Base-by-base conservation (phyloP, 345 rosid genomes). In the Noccaea caerulescens region DNA sequence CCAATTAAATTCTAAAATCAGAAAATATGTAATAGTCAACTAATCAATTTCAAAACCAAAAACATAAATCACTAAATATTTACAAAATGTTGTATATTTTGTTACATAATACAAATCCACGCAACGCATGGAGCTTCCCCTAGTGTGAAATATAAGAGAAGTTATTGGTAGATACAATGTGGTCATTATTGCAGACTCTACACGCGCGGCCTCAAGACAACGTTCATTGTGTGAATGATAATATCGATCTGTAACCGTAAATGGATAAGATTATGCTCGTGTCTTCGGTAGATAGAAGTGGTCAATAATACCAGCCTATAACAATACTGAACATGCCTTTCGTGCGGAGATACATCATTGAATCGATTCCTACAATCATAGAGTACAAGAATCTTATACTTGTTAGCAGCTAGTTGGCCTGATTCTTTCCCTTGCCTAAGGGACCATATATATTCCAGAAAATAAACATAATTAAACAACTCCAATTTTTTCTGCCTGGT, bases 381-480 rank as follows among this genome's bases (percentile, higher is more conserved):
- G 23, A 32, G 5, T 43, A 18, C 23, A 55, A 16, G 52, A 67
- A 42, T 66, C n/a, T 10, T 53, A 10, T 30, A 43, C 3, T 27
- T 9, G 27, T 39, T 66, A 27, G 39, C 60, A 66, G 13, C 41
- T 39, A 66, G 2, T 53, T 54, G 30, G 32, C n/a, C 1, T 59
- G 34, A 66, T 51, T 51, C 58, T 18, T 37, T 12, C 38, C 47
- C 39, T 39, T 25, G 25, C 50, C 16, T 25, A 38, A 51, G 39
- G 59, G 59, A 50, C 70, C 50, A 39, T 52, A 52, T 25, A 42
- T 65, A 38, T 65, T 65, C 58, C 4, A 46, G 4, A 63, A 32
- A n/a, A 10, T 32, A 45, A 44, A 45, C 47, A 6, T 7, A 36
- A 63, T 7, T 63, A 10, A 33, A 18, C 8, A 33, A 14, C 8